Evolutionary conservation across 176 grass and related monocot genomes (phyloP).

Genomic region (Typha latifolia): DNA sequence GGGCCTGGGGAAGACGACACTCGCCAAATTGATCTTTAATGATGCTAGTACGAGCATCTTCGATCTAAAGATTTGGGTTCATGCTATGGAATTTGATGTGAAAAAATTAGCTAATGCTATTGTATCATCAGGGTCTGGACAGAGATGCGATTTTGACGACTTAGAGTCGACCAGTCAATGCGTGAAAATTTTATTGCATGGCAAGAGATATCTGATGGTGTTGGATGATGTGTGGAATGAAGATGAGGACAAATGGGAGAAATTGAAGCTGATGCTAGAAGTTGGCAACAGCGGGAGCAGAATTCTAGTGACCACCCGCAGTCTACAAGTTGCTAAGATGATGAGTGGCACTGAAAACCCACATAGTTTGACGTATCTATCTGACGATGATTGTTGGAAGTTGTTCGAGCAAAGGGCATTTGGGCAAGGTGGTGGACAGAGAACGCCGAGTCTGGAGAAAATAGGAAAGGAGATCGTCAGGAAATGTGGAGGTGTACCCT

Average conservation of each 20-base stretch:
- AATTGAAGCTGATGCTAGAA: neutral
- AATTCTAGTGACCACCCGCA: conserved; percentile 21
- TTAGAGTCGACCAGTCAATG: neutral
- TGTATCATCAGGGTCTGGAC: neutral
- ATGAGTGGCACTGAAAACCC: neutral
- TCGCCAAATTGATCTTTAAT: conserved; percentile 21
- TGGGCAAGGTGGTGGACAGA: neutral
- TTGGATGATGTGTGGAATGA: conserved; percentile 34
- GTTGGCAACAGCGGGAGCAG: neutral
- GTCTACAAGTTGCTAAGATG: conserved; percentile 3
- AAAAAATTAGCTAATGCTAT: conserved; percentile 1
- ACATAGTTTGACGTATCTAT: neutral
- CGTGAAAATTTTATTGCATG: neutral
- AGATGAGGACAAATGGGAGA: neutral
- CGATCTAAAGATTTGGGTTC: conserved; percentile 6
- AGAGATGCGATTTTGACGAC: neutral
- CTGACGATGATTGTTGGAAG: neutral
- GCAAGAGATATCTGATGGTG: conserved; percentile 10
- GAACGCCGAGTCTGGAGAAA: neutral
- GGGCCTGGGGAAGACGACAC: conserved; percentile 30
- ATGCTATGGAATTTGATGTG: conserved; percentile 25
- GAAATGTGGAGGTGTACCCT: conserved; percentile 28
- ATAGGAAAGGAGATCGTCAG: conserved; percentile 25
- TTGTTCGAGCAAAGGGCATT: conserved; percentile 15
- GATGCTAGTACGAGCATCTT: neutral